Evolutionary conservation across 306 rosid genomes (phyloP).

Genomic region (Trifolium fragiferum): DNA sequence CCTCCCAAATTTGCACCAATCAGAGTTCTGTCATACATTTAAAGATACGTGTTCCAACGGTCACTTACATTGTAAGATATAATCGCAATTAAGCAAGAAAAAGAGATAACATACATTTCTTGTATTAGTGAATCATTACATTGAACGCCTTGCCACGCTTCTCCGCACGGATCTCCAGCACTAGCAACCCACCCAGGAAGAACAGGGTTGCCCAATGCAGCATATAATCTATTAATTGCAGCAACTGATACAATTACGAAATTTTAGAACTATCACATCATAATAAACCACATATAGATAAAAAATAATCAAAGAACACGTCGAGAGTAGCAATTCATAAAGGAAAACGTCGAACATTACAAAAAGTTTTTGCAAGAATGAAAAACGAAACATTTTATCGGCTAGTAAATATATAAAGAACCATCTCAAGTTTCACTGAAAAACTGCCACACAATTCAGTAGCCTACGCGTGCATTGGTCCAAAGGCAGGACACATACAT

Average conservation of each 20-base stretch:
- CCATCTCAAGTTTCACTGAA: neutral
- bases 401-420: neutral
- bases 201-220: slow-evolving; percentile 73
- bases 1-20: slow-evolving; percentile 92
- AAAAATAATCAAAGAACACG: slow-evolving; percentile 22
- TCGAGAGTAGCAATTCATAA: slow-evolving; percentile 2
- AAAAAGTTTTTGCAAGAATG: neutral
- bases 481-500: neutral
- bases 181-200: slow-evolving; percentile 85
- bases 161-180: slow-evolving; percentile 94
- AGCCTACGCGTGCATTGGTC: slow-evolving; percentile 6
- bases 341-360: neutral
- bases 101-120: slow-evolving; percentile 61
- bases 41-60: slow-evolving; percentile 36
- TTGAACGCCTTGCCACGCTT: slow-evolving; percentile 88
- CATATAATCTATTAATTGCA: slow-evolving; percentile 74
- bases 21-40: slow-evolving; percentile 58
- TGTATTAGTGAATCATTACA: slow-evolving; percentile 68
- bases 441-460: neutral
- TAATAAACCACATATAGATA: slow-evolving; percentile 4
- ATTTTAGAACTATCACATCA: slow-evolving; percentile 15
- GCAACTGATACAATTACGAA: slow-evolving; percentile 63
- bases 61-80: slow-evolving; percentile 22
- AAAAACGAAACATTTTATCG: neutral
- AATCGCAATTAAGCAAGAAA: slow-evolving; percentile 18